Evolutionary conservation across 78 protist genomes (phyloP).

Genomic region (Goniomonas avonlea): DNA sequence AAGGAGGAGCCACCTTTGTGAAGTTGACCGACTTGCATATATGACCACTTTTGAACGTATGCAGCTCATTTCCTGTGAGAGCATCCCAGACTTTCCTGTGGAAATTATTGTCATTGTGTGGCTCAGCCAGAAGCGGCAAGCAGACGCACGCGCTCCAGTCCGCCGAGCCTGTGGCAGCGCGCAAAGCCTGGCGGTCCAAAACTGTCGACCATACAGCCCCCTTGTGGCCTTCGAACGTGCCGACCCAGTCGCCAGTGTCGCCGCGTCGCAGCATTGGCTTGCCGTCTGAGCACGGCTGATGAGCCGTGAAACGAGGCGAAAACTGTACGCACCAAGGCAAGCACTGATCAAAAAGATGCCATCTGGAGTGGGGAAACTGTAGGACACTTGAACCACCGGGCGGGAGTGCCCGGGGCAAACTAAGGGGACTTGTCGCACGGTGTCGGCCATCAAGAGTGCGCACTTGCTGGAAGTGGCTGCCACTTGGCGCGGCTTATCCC

Average conservation of each 20-base stretch:
- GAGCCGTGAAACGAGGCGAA: too few species aligned
- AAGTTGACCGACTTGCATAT: background rate
- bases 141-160: too few species aligned
- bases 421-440: too few species aligned
- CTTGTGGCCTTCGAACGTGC: constrained; percentile 15
- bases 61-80: constrained; percentile 2
- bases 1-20: too few species aligned
- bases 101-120: background rate
- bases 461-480: too few species aligned
- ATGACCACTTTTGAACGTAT: background rate
- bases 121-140: background rate
- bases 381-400: background rate
- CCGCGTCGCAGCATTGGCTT: constrained; percentile 18
- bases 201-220: constrained; percentile 8
- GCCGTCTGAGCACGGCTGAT: too few species aligned
- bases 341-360: constrained; percentile 6
- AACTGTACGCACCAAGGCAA: too few species aligned
- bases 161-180: constrained; percentile 8
- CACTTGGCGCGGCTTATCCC: too few species aligned
- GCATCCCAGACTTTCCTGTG: background rate
- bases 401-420: too few species aligned
- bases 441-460: too few species aligned
- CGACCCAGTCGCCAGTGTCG: constrained; percentile 18
- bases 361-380: background rate
- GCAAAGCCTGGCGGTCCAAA: background rate